These are phyloP conservation scores for Beauveria pseudobassiana DNA, from an alignment of 2,329 filamentous ascomycete genomes.

Conservation along the genomic window DNA sequence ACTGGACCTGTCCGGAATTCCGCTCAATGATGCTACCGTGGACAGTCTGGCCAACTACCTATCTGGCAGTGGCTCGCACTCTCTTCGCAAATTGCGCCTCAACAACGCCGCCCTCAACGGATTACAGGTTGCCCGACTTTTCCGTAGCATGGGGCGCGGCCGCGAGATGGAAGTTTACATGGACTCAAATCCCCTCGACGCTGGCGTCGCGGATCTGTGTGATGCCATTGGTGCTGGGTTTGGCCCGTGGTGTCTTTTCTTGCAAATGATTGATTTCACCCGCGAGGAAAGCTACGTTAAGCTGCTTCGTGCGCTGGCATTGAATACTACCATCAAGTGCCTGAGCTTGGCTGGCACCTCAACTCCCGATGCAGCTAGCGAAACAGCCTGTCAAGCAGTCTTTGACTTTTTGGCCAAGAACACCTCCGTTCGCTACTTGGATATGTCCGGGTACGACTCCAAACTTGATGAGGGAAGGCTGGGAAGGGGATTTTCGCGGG, in stretches of 20 bases:
- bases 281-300: slow-evolving; percentile 44
- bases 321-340: slow-evolving; percentile 42
- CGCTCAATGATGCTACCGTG: slow-evolving; percentile 44
- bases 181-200: slow-evolving; percentile 46
- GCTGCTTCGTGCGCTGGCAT: slow-evolving; percentile 41
- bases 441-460: slow-evolving; percentile 49
- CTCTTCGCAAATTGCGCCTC: slow-evolving; percentile 38
- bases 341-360: slow-evolving; percentile 49
- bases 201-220: slow-evolving; percentile 43
- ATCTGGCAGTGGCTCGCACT: slow-evolving; percentile 29
- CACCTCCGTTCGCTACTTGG: slow-evolving; percentile 42
- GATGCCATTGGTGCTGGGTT: slow-evolving; percentile 38
- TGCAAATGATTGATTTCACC: slow-evolving; percentile 52
- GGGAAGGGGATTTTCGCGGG: slow-evolving; percentile 44
- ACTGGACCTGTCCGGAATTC: slow-evolving; percentile 47
- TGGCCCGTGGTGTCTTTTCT: slow-evolving; percentile 41
- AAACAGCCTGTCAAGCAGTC: slow-evolving; percentile 39
- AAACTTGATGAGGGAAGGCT: slow-evolving; percentile 52
- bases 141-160: slow-evolving; percentile 41
- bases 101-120: slow-evolving; percentile 47
- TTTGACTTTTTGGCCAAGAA: slow-evolving; percentile 46
- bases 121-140: slow-evolving; percentile 40
- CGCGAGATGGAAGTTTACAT: slow-evolving; percentile 41
- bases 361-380: slow-evolving; percentile 37
- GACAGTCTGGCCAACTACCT: slow-evolving; percentile 40